Conservation (phyloP, 345 rosid species). For the Tarenaya hassleriana region DNA sequence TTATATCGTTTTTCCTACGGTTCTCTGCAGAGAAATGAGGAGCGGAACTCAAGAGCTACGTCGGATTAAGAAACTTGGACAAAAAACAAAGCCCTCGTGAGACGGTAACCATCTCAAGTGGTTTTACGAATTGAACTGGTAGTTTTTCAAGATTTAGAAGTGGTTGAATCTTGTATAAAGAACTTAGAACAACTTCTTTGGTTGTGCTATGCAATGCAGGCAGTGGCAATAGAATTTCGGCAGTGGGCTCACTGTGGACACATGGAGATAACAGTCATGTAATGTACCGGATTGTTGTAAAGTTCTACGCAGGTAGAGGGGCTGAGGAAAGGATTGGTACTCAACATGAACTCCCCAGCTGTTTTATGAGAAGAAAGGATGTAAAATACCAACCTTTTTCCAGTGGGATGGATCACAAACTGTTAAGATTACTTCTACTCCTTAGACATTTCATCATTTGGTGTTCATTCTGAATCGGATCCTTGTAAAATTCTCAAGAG, state of each 20-base stretch:
- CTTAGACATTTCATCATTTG: slow-evolving; percentile 1
- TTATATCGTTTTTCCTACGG: slow-evolving; percentile 4
- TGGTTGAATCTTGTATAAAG: neutral
- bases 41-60: slow-evolving; percentile 68
- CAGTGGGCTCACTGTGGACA: no score
- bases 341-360: slow-evolving; percentile 11
- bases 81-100: slow-evolving; percentile 52
- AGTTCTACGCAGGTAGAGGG: no score
- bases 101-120: slow-evolving; percentile 23
- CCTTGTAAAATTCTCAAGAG: no score
- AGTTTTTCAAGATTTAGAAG: neutral
- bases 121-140: neutral
- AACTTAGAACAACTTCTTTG: slow-evolving; percentile 1
- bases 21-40: slow-evolving; percentile 56
- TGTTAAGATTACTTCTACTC: slow-evolving; percentile 4
- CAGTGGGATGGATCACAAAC: slow-evolving; percentile 10
- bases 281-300: no score
- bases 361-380: neutral
- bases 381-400: neutral
- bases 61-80: slow-evolving; percentile 51
- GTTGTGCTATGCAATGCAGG: neutral
- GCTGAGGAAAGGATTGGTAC: neutral
- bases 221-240: no score
- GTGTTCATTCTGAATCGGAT: slow-evolving; percentile 4
- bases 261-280: no score